Evolutionary conservation across 108 stramenopile species (phyloP), one percentile per base, ranked within the genome.

Genomic region (Conticribra guillardii): DNA sequence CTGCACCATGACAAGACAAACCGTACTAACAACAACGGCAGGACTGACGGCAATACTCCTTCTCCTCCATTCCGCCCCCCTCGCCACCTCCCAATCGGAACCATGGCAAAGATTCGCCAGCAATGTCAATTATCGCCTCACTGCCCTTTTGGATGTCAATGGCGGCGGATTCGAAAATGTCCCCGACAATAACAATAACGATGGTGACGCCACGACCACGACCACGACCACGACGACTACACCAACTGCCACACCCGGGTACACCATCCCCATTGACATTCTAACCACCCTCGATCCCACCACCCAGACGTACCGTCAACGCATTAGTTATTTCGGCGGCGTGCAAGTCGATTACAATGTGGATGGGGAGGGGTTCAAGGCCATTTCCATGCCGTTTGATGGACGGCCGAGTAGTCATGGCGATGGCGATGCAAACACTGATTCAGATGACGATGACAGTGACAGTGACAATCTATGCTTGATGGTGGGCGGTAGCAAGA

Each of bases 191-290:
- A 18, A 15, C 3, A 32, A 27, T 17, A 27, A 30, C 23, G 31
- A 15, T 33, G 16, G 17, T 17, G 18, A 8, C 19, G 8, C 50
- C 19, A 2, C 15, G 2, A 30, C 14, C 1, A 28, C 26, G 2
- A 44, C 44, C 50, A 15, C n/a, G 4, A 15, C 50, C 50, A 18
- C 4, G 9, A 11, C n/a, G 4, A n/a, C n/a, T 51, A 11, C 50
- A 18, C n/a, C n/a, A 1, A 21, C 21, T 15, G 18, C 8, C 3
- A 19, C 34, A n/a, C 34, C 59, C 22, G 63, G 63, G 49, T 64
- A 64, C 49, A 64, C 46, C 49, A 55, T 74, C 26, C 73, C 73
- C 59, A 52, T 74, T 32, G 73, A 74, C 29, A 65, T 74, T 0
- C 9, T 74, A 24, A 74, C 65, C 0, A 15, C 65, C 22, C 45